Base-by-base conservation (phyloP, 768 basidiomycete species). In the Mrakia blollopis region DNA sequence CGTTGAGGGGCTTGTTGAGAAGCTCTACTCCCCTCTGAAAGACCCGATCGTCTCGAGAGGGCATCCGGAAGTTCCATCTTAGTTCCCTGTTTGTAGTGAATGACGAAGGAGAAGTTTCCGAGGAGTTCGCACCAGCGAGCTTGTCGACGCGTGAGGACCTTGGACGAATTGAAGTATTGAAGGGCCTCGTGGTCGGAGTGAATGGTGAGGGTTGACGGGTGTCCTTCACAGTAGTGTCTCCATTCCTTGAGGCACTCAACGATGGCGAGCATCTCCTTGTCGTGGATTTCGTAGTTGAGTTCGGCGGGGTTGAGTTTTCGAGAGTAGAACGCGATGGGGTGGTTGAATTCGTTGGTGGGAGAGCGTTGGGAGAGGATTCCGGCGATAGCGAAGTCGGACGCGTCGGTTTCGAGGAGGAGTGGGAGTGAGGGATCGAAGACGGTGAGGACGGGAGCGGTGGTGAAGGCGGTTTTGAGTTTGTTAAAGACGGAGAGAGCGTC, bases 21-120 rank as follows among this genome's bases (percentile, higher is more conserved):
- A 44, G 72, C 72, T 35, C 63, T 73, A 73, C 30, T 60, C 60
- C 72, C 72, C 39, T 57, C 72, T 7, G 32, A 57, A 57, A n/a
- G 57, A n/a, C 57, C 72, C 54, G 16, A 39, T 41, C 28, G 72
- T 35, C 60, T 57, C n/a, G 72, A 41, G 60, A 73, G 57, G 28
- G 72, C 72, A 32, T 73, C 60, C 9, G 57, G 54, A 35, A 61
- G 37, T 5, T 57, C 61, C 54, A 61, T 73, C 37, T 63, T 73
- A 8, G 60, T 44, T 57, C 72, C 72, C 7, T 60, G 72, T 6
- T 32, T 60, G 72, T 41, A 73, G 37, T 63, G 30, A 61, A 73
- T 61, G 60, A 28, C n/a, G 61, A 61, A n/a, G n/a, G n/a, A n/a
- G n/a, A n/a, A n/a, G n/a, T n/a, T n/a, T n/a, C n/a, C n/a, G n/a